Conservation (phyloP, 495 filamentous ascomycete genomes). For the Chaetomium cochliodes region DNA sequence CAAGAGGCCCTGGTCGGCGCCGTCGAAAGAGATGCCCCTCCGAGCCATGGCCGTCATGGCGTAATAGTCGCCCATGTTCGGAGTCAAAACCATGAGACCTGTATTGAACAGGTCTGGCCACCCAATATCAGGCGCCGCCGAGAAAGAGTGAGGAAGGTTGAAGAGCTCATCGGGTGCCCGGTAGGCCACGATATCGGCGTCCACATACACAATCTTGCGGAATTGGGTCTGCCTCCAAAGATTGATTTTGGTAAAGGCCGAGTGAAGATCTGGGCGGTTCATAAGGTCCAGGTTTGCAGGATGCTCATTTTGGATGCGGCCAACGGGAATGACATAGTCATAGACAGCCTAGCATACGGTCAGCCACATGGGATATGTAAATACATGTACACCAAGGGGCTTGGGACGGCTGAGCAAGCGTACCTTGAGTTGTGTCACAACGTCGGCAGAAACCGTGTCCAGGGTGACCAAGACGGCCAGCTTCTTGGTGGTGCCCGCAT, state of each 20-base stretch:
- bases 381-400: constrained; percentile 1
- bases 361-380: neutral
- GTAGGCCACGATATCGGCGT: constrained; percentile 84
- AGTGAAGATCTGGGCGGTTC: constrained; percentile 83
- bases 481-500: constrained; percentile 83
- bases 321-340: constrained; percentile 84
- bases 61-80: constrained; percentile 84
- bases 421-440: constrained; percentile 74
- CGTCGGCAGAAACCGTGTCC: constrained; percentile 67
- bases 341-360: constrained; percentile 64
- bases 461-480: constrained; percentile 80
- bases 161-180: constrained; percentile 92
- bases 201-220: constrained; percentile 85
- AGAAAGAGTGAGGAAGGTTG: constrained; percentile 69
- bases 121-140: constrained; percentile 90
- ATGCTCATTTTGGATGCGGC: constrained; percentile 68
- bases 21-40: constrained; percentile 89
- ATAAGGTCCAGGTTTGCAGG: constrained; percentile 87
- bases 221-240: constrained; percentile 92
- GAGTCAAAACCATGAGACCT: constrained; percentile 86
- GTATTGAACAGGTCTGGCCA: constrained; percentile 99
- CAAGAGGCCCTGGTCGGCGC: constrained; percentile 91
- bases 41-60: constrained; percentile 79
- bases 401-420: constrained; percentile 10
- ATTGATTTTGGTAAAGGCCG: constrained; percentile 93